These are phyloP conservation scores for Lanmaoa pseudosensibilis DNA, from an alignment of 768 basidiomycete genomes.

Conservation along the genomic window DNA sequence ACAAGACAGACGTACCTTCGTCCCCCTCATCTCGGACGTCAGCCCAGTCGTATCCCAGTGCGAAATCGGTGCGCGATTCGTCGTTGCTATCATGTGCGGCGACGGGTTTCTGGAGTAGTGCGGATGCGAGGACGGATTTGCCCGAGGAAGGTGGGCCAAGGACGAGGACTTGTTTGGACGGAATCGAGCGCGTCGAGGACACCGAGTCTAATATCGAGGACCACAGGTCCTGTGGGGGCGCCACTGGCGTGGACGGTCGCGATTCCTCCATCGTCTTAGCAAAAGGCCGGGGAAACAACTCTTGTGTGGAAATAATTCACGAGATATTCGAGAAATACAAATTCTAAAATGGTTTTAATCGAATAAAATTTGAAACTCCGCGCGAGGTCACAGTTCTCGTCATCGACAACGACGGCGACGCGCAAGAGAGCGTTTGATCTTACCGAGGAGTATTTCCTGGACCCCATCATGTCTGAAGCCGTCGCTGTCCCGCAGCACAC, in stretches of 20 bases:
- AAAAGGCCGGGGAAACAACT: neutral
- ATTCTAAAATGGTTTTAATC: neutral
- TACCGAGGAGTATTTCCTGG: constrained; percentile 12
- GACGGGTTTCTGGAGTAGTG: constrained; percentile 66
- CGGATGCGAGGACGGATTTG: constrained; percentile 72
- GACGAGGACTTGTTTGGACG: constrained; percentile 83
- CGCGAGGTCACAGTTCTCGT: neutral
- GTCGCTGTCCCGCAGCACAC: constrained; percentile 59
- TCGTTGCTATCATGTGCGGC: constrained; percentile 54
- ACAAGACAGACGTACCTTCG: constrained; percentile 63
- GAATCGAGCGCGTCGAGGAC: constrained; percentile 75
- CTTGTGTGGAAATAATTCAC: neutral
- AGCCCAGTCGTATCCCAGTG: constrained; percentile 89
- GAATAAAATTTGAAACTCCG: constrained; percentile 28
- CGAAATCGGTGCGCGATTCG: constrained; percentile 69
- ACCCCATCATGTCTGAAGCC: constrained; percentile 39
- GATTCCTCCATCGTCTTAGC: constrained; percentile 39
- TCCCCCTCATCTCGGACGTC: constrained; percentile 91
- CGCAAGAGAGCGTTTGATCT: neutral
- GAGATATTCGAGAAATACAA: neutral
- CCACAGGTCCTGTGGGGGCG: constrained; percentile 85
- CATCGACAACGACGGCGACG: constrained; percentile 9
- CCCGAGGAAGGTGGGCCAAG: constrained; percentile 80
- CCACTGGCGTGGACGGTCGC: constrained; percentile 68
- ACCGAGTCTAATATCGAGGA: constrained; percentile 88